Percentiles rank a stretch among this genome's conserved stretches.
Conservation (phyloP, 2,329 filamentous ascomycete genomes). For the Scleromitrula shiraiana region DNA sequence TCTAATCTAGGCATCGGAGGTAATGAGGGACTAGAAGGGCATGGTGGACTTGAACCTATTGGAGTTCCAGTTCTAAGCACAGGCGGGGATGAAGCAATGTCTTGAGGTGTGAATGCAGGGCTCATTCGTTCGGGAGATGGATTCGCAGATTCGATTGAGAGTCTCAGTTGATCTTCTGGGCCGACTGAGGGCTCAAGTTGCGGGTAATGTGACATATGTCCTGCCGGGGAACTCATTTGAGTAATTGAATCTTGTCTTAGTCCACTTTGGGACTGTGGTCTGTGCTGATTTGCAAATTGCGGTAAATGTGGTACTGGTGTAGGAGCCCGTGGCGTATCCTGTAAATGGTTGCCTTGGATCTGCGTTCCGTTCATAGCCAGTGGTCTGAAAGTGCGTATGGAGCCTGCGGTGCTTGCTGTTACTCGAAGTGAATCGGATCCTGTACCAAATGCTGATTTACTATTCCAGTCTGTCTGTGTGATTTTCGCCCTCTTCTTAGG, state of each 20-base stretch:
- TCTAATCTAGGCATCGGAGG: conserved; percentile 54
- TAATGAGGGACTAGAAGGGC: conserved; percentile 54
- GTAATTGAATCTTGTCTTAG: conserved; percentile 56
- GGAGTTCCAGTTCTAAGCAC: conserved; percentile 55
- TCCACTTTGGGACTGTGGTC: conserved; percentile 36
- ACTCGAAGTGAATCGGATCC: conserved; percentile 76
- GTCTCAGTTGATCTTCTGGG: conserved; percentile 27
- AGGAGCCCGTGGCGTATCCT: conserved; percentile 67
- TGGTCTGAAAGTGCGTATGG: conserved; percentile 76
- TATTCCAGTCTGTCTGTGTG: conserved; percentile 64
- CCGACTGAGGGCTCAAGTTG: conserved; percentile 26
- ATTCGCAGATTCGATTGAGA: conserved; percentile 36
- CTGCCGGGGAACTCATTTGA: conserved; percentile 29
- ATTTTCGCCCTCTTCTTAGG: conserved; percentile 71
- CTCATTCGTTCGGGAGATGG: conserved; percentile 42
- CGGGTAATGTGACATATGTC: conserved; percentile 35
- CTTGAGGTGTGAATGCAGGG: conserved; percentile 62
- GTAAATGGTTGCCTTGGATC: conserved; percentile 47
- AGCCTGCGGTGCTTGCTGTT: conserved; percentile 84
- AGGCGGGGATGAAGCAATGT: conserved; percentile 86
- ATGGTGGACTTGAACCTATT: conserved; percentile 70
- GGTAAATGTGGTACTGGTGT: conserved; percentile 57
- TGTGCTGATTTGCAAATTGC: conserved; percentile 28
- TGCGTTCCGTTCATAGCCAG: conserved; percentile 44
- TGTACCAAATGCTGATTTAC: conserved; percentile 62